Conservation (phyloP, 495 filamentous ascomycete species). For the Aspergillus egyptiacus region DNA sequence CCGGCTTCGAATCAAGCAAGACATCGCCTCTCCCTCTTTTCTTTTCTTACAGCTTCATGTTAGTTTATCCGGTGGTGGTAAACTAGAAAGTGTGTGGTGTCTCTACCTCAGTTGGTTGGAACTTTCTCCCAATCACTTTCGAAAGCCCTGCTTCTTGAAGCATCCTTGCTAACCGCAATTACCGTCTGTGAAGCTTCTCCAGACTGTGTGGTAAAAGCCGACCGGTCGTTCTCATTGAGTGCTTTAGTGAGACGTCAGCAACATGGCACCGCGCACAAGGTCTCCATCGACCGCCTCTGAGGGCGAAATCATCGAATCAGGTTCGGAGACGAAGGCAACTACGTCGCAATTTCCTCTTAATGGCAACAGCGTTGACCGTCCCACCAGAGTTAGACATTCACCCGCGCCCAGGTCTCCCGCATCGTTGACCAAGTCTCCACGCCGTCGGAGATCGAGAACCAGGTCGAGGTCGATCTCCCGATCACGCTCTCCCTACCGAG, state of each 20-base stretch:
- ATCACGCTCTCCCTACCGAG: conserved; percentile 39
- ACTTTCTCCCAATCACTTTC: conserved; percentile 39
- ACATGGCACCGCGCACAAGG: conserved; percentile 39
- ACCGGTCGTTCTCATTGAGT: background rate
- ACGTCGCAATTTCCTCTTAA: conserved; percentile 69
- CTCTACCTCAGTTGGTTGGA: conserved; percentile 40
- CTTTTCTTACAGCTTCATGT: conserved; percentile 14
- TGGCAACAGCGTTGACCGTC: conserved; percentile 73
- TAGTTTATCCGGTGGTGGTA: conserved; percentile 16
- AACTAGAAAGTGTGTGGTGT: conserved; percentile 24
- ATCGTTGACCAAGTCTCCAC: conserved; percentile 38
- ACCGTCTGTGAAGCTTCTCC: conserved; percentile 26
- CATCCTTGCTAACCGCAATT: conserved; percentile 26
- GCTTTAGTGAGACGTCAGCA: background rate
- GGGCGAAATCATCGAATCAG: conserved; percentile 82
- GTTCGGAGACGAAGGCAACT: conserved; percentile 64
- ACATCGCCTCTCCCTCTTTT: background rate
- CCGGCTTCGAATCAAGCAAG: background rate
- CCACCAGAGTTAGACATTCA: conserved; percentile 50
- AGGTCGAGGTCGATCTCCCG: conserved; percentile 33
- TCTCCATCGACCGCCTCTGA: conserved; percentile 55
- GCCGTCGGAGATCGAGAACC: conserved; percentile 36
- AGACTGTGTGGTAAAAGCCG: background rate
- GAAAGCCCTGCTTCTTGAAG: conserved; percentile 9
- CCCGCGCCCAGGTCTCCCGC: conserved; percentile 48